phyloP scores from a whole-genome alignment of 2,329 filamentous ascomycete genomes.

The Trichophyton equinum region DNA sequence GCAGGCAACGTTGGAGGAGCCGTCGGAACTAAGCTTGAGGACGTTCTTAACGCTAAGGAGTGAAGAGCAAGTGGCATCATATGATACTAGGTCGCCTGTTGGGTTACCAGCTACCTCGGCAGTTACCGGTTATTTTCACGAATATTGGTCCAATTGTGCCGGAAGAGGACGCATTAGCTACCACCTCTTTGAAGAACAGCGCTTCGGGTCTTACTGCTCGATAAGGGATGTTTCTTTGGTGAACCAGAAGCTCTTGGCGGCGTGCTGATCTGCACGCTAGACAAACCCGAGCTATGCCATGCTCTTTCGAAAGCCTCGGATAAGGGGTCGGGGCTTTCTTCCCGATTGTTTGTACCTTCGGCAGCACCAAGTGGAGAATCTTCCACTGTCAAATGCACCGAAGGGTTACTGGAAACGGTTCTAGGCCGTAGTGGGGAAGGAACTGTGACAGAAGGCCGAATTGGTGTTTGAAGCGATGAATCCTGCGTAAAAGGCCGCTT shows the following conservation, averaged over 20 bases:
- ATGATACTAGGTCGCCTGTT: too few relatives aligned
- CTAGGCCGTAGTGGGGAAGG: background rate
- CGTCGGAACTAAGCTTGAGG: slow-evolving; percentile 34
- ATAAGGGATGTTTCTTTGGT: background rate
- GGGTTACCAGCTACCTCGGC: too few relatives aligned
- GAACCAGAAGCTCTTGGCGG: slow-evolving; percentile 6
- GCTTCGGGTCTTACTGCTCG: background rate
- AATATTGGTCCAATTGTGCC: background rate
- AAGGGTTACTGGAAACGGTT: too few relatives aligned
- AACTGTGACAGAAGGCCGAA: background rate
- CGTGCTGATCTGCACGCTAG: slow-evolving; percentile 14
- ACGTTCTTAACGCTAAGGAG: slow-evolving; percentile 27
- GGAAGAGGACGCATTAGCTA: background rate
- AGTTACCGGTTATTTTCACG: too few relatives aligned
- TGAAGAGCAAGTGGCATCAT: background rate
- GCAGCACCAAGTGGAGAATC: background rate
- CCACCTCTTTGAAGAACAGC: background rate
- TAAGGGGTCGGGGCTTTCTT: slow-evolving; percentile 14
- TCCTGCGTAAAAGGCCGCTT: background rate
- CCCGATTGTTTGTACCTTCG: background rate
- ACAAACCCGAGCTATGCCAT: slow-evolving; percentile 12
- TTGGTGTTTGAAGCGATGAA: background rate
- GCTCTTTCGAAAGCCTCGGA: slow-evolving; percentile 12
- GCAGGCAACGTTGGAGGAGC: slow-evolving; percentile 37
- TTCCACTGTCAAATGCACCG: background rate